These are phyloP conservation scores for Solanum dulcamara DNA, from an alignment of 257 asterid genomes.

Conservation along the genomic window DNA sequence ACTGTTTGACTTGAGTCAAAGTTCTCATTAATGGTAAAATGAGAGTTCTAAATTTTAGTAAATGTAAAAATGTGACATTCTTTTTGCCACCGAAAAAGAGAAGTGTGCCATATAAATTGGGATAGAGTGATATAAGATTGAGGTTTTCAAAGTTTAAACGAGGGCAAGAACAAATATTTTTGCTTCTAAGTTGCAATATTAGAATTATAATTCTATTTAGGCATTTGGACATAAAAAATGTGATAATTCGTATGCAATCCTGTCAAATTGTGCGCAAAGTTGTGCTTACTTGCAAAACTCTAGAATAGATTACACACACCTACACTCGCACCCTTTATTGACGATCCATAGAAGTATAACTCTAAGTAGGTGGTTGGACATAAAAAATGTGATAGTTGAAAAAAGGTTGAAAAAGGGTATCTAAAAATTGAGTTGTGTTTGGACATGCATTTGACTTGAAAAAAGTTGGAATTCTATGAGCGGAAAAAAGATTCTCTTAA, in stretches of 20 bases:
- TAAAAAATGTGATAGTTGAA: not conserved
- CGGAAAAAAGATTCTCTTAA: not conserved
- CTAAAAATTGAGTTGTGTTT: not conserved
- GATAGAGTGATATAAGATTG: not conserved
- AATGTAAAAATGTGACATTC: not conserved
- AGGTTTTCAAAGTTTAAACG: not conserved
- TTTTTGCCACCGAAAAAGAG: not conserved
- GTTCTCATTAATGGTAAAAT: not conserved
- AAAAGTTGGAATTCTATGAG: not conserved
- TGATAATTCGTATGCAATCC: not conserved
- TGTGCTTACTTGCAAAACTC: not conserved
- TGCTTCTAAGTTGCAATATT: not conserved
- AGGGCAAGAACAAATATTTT: not conserved
- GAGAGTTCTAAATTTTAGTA: not conserved
- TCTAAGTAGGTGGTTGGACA: not conserved
- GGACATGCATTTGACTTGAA: not conserved
- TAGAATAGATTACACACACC: not conserved
- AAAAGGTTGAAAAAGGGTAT: not conserved
- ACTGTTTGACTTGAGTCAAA: not conserved
- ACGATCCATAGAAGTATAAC: not conserved
- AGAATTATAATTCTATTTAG: not conserved
- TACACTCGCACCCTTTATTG: not conserved
- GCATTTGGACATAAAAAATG: not conserved
- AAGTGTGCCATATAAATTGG: not conserved
- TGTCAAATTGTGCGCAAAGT: not conserved